A percentile compares a stretch with the other conserved stretches of the same genome.
Conservation (phyloP, 2,329 filamentous ascomycete species). For the Colletotrichum chrysophilum region DNA sequence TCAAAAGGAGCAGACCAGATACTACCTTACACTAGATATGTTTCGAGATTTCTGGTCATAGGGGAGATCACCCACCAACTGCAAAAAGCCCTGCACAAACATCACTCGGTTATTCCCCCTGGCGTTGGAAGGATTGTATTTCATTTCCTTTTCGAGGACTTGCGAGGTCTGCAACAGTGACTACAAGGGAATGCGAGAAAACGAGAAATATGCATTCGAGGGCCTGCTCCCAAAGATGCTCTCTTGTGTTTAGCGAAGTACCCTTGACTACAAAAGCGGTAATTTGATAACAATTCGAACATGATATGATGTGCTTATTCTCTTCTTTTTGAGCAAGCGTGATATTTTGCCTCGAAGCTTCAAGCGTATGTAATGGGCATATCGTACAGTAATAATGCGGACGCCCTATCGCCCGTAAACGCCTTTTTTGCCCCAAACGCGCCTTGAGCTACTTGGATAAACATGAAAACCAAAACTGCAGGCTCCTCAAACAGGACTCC, state of each 20-base stretch:
- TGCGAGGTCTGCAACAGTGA: conserved; percentile 3
- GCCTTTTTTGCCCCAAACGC: not conserved
- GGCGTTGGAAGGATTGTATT: conserved; percentile 4
- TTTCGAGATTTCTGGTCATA: not conserved
- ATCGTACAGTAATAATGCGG: not conserved
- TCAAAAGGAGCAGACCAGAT: not conserved
- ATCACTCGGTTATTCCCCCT: conserved; percentile 10
- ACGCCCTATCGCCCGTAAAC: not conserved
- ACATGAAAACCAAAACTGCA: not conserved
- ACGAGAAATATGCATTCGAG: conserved; percentile 10
- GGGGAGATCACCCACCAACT: not conserved
- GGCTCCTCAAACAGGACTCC: not conserved
- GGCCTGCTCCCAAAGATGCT: not conserved
- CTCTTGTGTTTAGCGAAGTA: conserved; percentile 1
- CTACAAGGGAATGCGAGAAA: conserved; percentile 11
- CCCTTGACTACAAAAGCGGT: conserved; percentile 4
- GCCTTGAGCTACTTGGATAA: not conserved
- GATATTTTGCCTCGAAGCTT: not conserved
- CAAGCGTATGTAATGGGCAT: not conserved
- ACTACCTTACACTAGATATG: not conserved
- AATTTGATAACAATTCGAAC: not conserved
- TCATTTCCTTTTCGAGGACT: not conserved
- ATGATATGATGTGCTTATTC: not conserved
- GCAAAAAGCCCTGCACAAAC: not conserved
- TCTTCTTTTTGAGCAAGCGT: not conserved